Conservation (phyloP, 495 filamentous ascomycete species). For the Aspergillus egyptiacus region DNA sequence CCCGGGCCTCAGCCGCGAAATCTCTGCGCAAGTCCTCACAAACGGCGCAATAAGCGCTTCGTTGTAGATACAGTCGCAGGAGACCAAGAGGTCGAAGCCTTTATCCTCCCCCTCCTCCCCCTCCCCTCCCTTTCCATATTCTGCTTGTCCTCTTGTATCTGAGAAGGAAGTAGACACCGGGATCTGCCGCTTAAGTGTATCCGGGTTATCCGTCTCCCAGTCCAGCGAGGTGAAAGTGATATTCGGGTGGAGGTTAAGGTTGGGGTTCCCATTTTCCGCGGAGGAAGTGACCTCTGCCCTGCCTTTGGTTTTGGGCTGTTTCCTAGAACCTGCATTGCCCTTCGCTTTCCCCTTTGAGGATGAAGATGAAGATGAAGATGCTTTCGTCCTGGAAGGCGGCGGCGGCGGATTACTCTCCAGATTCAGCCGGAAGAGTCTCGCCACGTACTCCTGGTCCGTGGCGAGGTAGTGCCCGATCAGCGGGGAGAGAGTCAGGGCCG, state of each 20-base stretch:
- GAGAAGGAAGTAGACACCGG: neutral
- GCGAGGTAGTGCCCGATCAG: constrained; percentile 62
- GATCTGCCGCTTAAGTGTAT: constrained; percentile 26
- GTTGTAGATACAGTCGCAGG: constrained; percentile 89
- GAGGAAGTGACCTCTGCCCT: neutral
- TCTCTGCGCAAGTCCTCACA: constrained; percentile 76
- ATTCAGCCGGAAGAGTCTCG: constrained; percentile 68
- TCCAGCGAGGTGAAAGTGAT: constrained; percentile 41
- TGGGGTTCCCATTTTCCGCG: no score
- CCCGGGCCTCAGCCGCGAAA: constrained; percentile 52
- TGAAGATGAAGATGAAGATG: neutral
- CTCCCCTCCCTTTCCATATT: neutral
- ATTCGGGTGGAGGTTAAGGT: constrained; percentile 14
- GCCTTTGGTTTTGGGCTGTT: neutral
- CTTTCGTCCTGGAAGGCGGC: neutral
- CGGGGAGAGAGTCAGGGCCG: constrained; percentile 59
- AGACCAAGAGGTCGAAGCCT: constrained; percentile 57
- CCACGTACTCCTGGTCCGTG: constrained; percentile 85
- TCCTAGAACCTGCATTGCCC: constrained; percentile 13
- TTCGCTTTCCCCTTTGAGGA: constrained; percentile 4
- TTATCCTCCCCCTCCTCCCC: constrained; percentile 22
- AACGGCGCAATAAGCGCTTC: constrained; percentile 76
- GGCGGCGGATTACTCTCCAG: constrained; percentile 53
- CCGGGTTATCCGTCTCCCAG: constrained; percentile 40
- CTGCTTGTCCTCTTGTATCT: neutral